A percentile compares a stretch with the other conserved stretches of the same genome.
Conservation (phyloP, 2,329 filamentous ascomycete species). For the Penicillium sp. region DNA sequence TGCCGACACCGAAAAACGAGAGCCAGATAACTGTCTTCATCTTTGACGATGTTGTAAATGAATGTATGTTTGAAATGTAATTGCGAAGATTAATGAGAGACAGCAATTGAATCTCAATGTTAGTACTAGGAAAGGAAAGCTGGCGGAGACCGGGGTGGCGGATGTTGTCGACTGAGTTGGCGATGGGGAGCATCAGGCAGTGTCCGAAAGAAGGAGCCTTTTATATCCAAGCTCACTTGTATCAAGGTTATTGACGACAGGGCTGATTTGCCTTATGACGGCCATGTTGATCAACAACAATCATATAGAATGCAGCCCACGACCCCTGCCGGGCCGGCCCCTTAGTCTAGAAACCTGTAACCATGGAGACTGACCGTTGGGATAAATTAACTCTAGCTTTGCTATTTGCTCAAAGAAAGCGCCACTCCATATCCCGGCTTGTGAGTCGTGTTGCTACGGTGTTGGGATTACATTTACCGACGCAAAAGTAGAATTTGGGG, state of each 20-base stretch:
- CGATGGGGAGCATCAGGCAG: background rate
- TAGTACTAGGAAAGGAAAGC: background rate
- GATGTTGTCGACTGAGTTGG: conserved; percentile 13
- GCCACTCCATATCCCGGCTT: background rate
- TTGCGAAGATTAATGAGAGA: conserved; percentile 19
- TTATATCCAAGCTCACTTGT: background rate
- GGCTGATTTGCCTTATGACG: background rate
- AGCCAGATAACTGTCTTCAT: conserved; percentile 22
- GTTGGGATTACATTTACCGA: background rate
- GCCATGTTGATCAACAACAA: conserved; percentile 8
- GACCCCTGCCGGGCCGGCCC: background rate
- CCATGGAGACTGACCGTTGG: background rate
- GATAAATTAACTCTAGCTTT: background rate
- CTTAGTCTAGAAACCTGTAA: background rate
- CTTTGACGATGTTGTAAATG: conserved; percentile 14
- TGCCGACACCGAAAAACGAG: conserved; percentile 45
- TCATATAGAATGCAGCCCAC: conserved; percentile 3
- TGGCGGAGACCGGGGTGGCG: conserved; percentile 5
- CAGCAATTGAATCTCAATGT: conserved; percentile 11
- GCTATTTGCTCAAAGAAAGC: background rate
- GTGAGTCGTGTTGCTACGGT: background rate
- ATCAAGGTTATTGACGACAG: background rate
- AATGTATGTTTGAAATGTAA: conserved; percentile 2
- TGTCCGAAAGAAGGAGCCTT: background rate
- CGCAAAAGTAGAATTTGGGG: background rate